Conservation (phyloP, 1,139 yeast species). For the Zygosaccharomyces sapae region DNA sequence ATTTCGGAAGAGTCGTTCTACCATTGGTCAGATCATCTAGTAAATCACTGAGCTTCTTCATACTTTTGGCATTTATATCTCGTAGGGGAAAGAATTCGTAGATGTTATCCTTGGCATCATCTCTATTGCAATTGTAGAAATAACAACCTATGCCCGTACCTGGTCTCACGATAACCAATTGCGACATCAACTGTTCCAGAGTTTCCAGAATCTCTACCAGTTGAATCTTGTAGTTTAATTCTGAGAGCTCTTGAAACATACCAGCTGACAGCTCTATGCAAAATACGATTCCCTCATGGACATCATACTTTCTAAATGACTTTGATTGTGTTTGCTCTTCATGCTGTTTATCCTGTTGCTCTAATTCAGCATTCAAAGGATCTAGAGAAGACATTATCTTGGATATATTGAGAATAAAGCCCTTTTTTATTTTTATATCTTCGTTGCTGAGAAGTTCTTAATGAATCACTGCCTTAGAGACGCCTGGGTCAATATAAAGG, state of each 20-base stretch:
- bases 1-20: slow-evolving; percentile 22
- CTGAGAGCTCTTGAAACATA: slow-evolving; percentile 41
- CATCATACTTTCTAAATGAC: slow-evolving; percentile 40
- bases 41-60: slow-evolving; percentile 41
- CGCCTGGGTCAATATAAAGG: too few species aligned
- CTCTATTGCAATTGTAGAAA: slow-evolving; percentile 47
- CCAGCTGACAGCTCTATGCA: slow-evolving; percentile 57
- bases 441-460: too few species aligned
- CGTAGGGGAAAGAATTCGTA: slow-evolving; percentile 38
- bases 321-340: not conserved
- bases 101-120: slow-evolving; percentile 34
- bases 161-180: slow-evolving; percentile 55
- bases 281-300: slow-evolving; percentile 61
- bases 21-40: slow-evolving; percentile 35
- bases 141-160: slow-evolving; percentile 66
- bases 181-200: slow-evolving; percentile 53
- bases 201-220: slow-evolving; percentile 51
- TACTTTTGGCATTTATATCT: slow-evolving; percentile 41
- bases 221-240: slow-evolving; percentile 41
- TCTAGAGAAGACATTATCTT: slow-evolving; percentile 4
- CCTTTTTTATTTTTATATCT: too few species aligned
- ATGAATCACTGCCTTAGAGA: too few species aligned
- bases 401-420: too few species aligned
- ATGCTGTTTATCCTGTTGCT: not conserved
- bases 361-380: slow-evolving; percentile 4